Base-by-base conservation (phyloP, 2,329 filamentous ascomycete species). In the Grosmannia clavigera region DNA sequence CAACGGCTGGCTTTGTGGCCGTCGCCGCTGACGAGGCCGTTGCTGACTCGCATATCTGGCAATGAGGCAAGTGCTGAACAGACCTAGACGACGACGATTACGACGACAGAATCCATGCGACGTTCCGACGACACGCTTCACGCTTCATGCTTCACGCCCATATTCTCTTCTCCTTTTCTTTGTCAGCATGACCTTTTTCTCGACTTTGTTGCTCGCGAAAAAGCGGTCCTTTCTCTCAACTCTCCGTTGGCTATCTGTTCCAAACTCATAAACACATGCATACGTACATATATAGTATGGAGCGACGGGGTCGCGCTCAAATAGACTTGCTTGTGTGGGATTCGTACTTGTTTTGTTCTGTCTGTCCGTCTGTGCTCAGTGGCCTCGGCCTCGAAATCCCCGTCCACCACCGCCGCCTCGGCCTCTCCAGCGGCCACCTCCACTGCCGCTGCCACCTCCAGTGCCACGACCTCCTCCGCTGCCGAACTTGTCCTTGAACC, bases 1-100 rank as follows among this genome's bases (percentile, higher is more conserved):
- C 38, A 4, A 11, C 64, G 61, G 72, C 72, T 58, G 78, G 82
- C 46, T 86, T 82, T 58, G 76, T 78, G 19, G 71, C 76, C 62
- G 77, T 82, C n/a, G 31, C 40, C 14, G 73, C 75, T 65, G 68
- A 78, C 53, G 65, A 73, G 12, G 68, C 78, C 48, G 66, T 68
- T 50, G 57, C 31, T 48, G 65, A 78, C 61, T 65, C 76, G 57
- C 72, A 78, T 70, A 67, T 81, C 64, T 75, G 79, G 81, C 72
- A 76, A 66, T 66, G 43, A 40, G n/a, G 19, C 10, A 38, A 22
- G 2, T 9, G 9, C 9, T 16, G 14, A 22, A 31, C 16, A 22
- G 40, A 10, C 33, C 6, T 33, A 12, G 31, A 58, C 12, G 27
- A 43, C 54, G 46, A 64, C 58, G 63, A 64, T 54, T 50, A 63